phyloP scores from a whole-genome alignment of 768 basidiomycete species.

The Psilocybe tampanensis region DNA sequence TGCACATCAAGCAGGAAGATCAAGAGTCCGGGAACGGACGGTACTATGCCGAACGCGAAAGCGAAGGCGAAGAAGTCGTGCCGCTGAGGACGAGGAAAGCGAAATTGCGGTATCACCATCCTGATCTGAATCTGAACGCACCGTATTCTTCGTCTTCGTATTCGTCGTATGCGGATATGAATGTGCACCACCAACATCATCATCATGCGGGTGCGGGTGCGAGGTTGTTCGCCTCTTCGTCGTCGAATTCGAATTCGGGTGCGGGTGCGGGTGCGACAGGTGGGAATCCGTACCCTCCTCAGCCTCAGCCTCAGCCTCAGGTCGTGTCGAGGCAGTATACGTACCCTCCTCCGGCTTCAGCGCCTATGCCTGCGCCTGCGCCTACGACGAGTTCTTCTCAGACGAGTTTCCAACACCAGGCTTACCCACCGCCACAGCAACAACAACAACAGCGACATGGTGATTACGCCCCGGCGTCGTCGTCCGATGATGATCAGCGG shows the following conservation, averaged over 20 bases:
- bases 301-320: too few species aligned
- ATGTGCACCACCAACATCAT: too few species aligned
- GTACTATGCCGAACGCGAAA: too few species aligned
- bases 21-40: too few species aligned
- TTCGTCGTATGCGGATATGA: conserved; percentile 24
- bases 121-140: conserved; percentile 32
- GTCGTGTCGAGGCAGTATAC: background rate
- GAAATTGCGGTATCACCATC: conserved; percentile 63
- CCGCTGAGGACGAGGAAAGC: conserved; percentile 53
- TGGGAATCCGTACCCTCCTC: background rate
- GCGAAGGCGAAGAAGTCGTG: too few species aligned
- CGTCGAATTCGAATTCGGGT: background rate
- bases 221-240: background rate
- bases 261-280: too few species aligned
- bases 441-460: conserved; percentile 5
- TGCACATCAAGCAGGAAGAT: background rate
- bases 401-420: conserved; percentile 16
- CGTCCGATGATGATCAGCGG: too few species aligned
- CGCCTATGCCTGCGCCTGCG: too few species aligned
- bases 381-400: too few species aligned
- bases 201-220: background rate
- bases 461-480: too few species aligned
- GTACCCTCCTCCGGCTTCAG: background rate
- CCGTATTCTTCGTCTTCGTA: conserved; percentile 13
- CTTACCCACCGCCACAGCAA: conserved; percentile 5